phyloP scores from a whole-genome alignment of 192 early-diverging fungal species.

The Gorgonomyces haynaldii region DNA sequence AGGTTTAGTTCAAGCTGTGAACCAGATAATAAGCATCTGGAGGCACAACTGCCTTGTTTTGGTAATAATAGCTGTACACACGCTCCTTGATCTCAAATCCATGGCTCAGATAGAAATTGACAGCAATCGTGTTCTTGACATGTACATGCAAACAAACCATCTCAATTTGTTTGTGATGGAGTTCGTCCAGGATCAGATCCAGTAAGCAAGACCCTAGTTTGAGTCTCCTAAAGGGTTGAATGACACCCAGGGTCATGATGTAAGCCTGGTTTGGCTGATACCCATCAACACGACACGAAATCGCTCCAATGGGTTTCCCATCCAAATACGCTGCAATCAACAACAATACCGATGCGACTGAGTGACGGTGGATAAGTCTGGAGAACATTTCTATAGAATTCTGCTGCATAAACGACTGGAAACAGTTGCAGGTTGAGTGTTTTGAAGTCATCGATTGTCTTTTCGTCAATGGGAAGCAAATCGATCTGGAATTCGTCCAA shows the following conservation, averaged over 20 bases:
- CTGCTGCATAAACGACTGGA: constrained; percentile 70
- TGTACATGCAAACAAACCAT: constrained; percentile 78
- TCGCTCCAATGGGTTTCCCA: constrained; percentile 62
- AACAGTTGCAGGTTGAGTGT: constrained; percentile 69
- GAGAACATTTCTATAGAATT: constrained; percentile 64
- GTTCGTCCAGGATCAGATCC: constrained; percentile 41
- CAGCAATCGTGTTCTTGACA: constrained; percentile 63
- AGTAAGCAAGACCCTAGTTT: constrained; percentile 45
- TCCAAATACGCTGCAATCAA: constrained; percentile 43
- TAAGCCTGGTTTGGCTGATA: constrained; percentile 40
- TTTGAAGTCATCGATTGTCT: constrained; percentile 59
- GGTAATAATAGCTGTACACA: constrained; percentile 61
- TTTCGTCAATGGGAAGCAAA: constrained; percentile 8
- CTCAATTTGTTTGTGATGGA: constrained; percentile 34
- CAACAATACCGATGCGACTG: constrained; percentile 19
- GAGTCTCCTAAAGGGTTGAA: constrained; percentile 68
- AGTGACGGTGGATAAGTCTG: constrained; percentile 14
- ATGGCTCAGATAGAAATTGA: constrained; percentile 69
- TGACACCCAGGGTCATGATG: constrained; percentile 89
- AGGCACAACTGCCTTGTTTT: constrained; percentile 60
- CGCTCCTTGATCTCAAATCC: constrained; percentile 53
- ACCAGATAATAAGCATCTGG: constrained; percentile 71
- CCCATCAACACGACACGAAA: constrained; percentile 52
- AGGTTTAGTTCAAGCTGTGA: too few relatives aligned
- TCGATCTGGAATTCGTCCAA: too few relatives aligned